Evolutionary conservation across 208 protist genomes (phyloP).

Genomic region (Vickermania spadyakhi): DNA sequence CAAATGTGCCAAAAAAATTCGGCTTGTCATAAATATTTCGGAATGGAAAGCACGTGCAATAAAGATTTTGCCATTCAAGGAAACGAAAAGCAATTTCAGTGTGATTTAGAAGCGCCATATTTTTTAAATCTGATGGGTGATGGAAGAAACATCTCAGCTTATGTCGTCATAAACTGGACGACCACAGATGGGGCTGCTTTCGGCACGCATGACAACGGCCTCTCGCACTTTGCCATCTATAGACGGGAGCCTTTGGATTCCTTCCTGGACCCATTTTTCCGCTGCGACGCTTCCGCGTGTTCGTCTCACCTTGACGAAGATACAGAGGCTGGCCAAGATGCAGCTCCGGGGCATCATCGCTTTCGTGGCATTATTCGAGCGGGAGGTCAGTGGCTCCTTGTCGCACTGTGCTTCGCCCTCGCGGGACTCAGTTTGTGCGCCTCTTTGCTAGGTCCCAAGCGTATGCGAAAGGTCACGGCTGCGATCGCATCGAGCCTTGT

Average conservation of each 20-base stretch:
- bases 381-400: conserved; percentile 27
- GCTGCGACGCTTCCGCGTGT: conserved; percentile 41
- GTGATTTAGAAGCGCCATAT: conserved; percentile 32
- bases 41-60: conserved; percentile 24
- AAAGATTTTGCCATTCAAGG: conserved; percentile 28
- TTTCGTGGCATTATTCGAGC: conserved; percentile 25
- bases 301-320: conserved; percentile 24
- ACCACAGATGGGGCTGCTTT: conserved; percentile 40
- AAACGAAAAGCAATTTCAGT: conserved; percentile 76
- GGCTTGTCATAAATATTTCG: conserved; percentile 28
- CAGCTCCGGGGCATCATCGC: conserved; percentile 3
- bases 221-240: conserved; percentile 58
- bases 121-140: conserved; percentile 58
- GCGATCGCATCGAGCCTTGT: conserved; percentile 20
- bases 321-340: not conserved
- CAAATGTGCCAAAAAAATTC: conserved; percentile 47
- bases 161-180: conserved; percentile 56
- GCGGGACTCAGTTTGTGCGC: conserved; percentile 31
- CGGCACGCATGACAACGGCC: conserved; percentile 12
- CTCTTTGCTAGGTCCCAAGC: conserved; percentile 19
- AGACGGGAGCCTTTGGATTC: conserved; percentile 50
- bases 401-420: conserved; percentile 38
- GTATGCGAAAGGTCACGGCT: conserved; percentile 23
- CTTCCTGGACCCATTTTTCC: conserved; percentile 77
- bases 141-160: conserved; percentile 45